A percentile compares a stretch with the other conserved stretches of the same genome.
These are phyloP conservation scores for Phytophthora constricta DNA, from an alignment of 352 stramenopile species.

Conservation along the genomic window DNA sequence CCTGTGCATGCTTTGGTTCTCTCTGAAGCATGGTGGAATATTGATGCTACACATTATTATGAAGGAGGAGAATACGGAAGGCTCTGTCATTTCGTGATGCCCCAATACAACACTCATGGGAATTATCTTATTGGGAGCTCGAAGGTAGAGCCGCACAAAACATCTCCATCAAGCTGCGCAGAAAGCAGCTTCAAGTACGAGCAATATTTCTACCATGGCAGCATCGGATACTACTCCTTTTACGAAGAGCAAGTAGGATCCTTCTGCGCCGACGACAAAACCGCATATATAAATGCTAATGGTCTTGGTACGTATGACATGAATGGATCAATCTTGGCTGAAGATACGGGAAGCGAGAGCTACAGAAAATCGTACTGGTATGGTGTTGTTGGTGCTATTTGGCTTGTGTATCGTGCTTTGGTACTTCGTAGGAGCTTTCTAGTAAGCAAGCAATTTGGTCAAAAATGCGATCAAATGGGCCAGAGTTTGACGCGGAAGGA, in stretches of 20 bases:
- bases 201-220: not conserved
- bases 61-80: not conserved
- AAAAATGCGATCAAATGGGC: not conserved
- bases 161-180: not conserved
- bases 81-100: not conserved
- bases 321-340: not conserved
- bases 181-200: not conserved
- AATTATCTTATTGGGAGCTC: not conserved
- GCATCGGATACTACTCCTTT: not conserved
- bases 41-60: slow-evolving; percentile 1
- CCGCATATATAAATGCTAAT: slow-evolving; percentile 1
- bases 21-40: slow-evolving; percentile 8
- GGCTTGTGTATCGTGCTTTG: slow-evolving; percentile 3
- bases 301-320: not conserved
- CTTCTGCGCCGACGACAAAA: not conserved
- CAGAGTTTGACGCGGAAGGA: not conserved
- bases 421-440: not conserved
- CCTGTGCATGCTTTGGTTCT: not conserved
- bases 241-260: not conserved
- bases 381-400: not conserved
- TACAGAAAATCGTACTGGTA: slow-evolving; percentile 3
- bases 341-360: not conserved
- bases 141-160: not conserved
- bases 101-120: not conserved
- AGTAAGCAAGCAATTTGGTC: not conserved